These are phyloP conservation scores for Phytophthora hybrid DNA, from an alignment of 352 stramenopile genomes.

Conservation along the genomic window DNA sequence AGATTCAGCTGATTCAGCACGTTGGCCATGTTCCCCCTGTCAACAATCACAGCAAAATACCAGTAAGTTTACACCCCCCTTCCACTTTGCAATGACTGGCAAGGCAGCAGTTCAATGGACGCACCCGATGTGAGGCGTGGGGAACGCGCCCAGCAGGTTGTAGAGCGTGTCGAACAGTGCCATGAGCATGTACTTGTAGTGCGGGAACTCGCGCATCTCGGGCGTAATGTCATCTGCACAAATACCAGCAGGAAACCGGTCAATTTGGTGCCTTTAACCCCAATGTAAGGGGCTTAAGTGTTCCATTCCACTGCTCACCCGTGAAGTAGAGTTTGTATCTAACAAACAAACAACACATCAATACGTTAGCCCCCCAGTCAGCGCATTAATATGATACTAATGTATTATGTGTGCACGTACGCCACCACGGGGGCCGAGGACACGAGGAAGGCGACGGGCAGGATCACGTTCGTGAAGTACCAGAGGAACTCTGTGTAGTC, in stretches of 20 bases:
- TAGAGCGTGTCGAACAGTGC: slow-evolving; percentile 86
- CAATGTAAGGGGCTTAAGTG: background rate
- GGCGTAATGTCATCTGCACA: slow-evolving; percentile 79
- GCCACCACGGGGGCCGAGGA: slow-evolving; percentile 80
- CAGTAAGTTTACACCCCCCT: slow-evolving; percentile 2
- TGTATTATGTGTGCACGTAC: slow-evolving; percentile 39
- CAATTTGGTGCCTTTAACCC: background rate
- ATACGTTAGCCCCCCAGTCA: background rate
- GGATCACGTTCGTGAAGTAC: slow-evolving; percentile 90
- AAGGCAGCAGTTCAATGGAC: slow-evolving; percentile 6
- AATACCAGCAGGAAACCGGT: background rate
- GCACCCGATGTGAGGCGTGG: slow-evolving; percentile 86
- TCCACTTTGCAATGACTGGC: too few species aligned
- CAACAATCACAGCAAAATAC: background rate
- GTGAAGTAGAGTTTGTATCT: slow-evolving; percentile 89
- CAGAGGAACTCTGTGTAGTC: slow-evolving; percentile 89
- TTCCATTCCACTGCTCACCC: slow-evolving; percentile 29
- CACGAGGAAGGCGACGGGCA: slow-evolving; percentile 77
- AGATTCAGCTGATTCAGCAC: slow-evolving; percentile 88
- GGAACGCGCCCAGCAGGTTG: slow-evolving; percentile 85
- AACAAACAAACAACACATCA: background rate
- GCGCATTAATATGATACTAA: background rate
- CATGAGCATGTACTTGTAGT: slow-evolving; percentile 91
- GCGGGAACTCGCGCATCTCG: slow-evolving; percentile 84
- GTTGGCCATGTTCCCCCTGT: slow-evolving; percentile 85